Conservation (phyloP, 2,329 filamentous ascomycete genomes). For the Botryosphaeria dothidea region DNA sequence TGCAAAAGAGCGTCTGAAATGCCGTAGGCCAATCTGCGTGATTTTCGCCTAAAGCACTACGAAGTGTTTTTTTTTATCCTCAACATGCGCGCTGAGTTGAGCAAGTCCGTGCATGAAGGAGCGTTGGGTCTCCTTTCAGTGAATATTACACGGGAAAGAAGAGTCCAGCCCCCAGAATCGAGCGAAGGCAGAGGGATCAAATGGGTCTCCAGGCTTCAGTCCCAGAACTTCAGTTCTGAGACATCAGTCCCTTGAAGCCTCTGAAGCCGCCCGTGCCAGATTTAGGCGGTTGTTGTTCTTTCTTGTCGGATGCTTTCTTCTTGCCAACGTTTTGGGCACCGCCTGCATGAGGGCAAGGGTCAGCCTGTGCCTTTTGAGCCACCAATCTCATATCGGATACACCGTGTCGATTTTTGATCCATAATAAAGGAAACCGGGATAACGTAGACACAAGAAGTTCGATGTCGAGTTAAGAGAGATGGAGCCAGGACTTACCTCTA, state of each 20-base stretch:
- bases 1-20: neutral
- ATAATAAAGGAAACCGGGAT: neutral
- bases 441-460: no score
- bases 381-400: neutral
- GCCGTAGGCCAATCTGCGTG: no score
- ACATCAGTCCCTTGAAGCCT: slow-evolving; percentile 20
- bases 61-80: no score
- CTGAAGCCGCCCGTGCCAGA: slow-evolving; percentile 17
- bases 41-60: no score
- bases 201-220: neutral
- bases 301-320: slow-evolving; percentile 52
- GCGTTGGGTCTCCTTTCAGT: neutral
- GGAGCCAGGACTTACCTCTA: slow-evolving; percentile 47
- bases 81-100: no score
- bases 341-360: slow-evolving; percentile 32
- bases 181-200: no score
- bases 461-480: no score
- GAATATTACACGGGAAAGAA: neutral
- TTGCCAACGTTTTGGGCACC: slow-evolving; percentile 57
- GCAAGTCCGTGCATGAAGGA: neutral
- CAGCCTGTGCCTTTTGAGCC: slow-evolving; percentile 7
- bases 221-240: slow-evolving; percentile 1
- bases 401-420: neutral
- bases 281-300: slow-evolving; percentile 22
- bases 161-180: no score